Evolutionary conservation across 768 basidiomycete genomes (phyloP), one percentile per base, ranked within the genome.

Genomic region (Hortiboletus flavorubellus): DNA sequence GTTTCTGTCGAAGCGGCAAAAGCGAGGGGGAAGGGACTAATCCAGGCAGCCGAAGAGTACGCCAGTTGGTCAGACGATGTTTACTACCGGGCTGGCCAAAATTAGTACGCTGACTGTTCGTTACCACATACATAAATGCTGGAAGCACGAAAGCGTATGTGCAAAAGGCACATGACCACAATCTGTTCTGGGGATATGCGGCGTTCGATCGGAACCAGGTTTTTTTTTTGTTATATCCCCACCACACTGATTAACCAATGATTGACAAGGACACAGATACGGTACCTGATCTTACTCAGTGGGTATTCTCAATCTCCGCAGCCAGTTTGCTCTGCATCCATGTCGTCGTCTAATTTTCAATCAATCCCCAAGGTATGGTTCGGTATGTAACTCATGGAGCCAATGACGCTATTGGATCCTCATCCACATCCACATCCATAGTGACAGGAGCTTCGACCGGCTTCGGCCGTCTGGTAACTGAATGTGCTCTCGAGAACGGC

Each of bases 401-500:
- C 31, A 29, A 39, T 11, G 16, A 21, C 21, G 11, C 41, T 45
- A 3, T 23, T 23, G 5, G 31, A 37, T 46, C 41, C 53, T 52
- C 41, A 50, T 52, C n/a, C 23, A n/a, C 30, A 23, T 26, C n/a
- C 30, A n/a, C 30, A 23, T 26, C 12, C 33, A 43, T 14, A 76
- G 80, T 78, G 33, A 78, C 76, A 29, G 78, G 78, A 26, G 61
- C 75, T 8, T 75, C 72, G 7, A 63, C 70, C 7, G 76, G 78
- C 31, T 70, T 79, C 44, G 78, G 78, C 0, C 72, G 70, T 16
- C 45, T 60, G 11, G 59, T 72, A 37, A 65, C 66, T 21, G 73
- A 76, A 58, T 26, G 15, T 34, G 73, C 68, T n/a, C 71, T 80
- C 29, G 55, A 58, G 23, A 60, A 66, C 2, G 77, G 78, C n/a